Evolutionary conservation across 2,329 filamentous ascomycete genomes (phyloP), one percentile per base, ranked within the genome.

Genomic region (Nothophoma quercina): DNA sequence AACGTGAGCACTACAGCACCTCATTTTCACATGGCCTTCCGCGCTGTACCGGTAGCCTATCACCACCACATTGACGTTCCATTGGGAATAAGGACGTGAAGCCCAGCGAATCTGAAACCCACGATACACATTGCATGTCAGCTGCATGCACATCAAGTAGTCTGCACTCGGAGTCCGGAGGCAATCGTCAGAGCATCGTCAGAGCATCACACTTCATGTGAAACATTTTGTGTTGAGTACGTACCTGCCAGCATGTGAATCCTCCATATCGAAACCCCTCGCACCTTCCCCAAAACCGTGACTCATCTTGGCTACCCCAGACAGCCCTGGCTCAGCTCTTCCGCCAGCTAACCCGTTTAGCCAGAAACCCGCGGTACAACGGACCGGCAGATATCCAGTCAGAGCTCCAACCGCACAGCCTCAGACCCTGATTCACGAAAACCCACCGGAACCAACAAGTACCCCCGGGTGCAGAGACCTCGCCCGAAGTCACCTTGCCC

Each of bases 301-400:
- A 35, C 16, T 9, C n/a, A 44, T 44, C 32, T 48, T 53, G 38
- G 34, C 51, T 54, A 35, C 51, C 51, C 51, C 51, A 48, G 51
- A 54, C 33, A 25, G 25, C 8, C 30, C 36, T 22, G 22, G 30
- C 22, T 7, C 7, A 36, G 6, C 15, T 4, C n/a, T 34, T 33
- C 43, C 29, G 40, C 23, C 28, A 32, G 34, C 45, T 55, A 55
- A 35, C 51, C 34, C 12, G 19, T 44, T 55, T 33, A 45, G 44
- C 44, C 40, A 55, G n/a, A 28, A 18, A 42, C 34, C 51, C 51
- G 51, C 51, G 51, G 51, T 34, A 30, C 34, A 36, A 45, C 45
- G 40, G 39, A 55, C 51, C 51, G 51, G 51, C 45, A 55, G 40
- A 55, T 55, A 29, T 45, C 45, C 51, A 55, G 45, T 55, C 40